Evolutionary conservation across 768 basidiomycete genomes (phyloP), one percentile per base, ranked within the genome.

Genomic region (Leccinellum albellum): DNA sequence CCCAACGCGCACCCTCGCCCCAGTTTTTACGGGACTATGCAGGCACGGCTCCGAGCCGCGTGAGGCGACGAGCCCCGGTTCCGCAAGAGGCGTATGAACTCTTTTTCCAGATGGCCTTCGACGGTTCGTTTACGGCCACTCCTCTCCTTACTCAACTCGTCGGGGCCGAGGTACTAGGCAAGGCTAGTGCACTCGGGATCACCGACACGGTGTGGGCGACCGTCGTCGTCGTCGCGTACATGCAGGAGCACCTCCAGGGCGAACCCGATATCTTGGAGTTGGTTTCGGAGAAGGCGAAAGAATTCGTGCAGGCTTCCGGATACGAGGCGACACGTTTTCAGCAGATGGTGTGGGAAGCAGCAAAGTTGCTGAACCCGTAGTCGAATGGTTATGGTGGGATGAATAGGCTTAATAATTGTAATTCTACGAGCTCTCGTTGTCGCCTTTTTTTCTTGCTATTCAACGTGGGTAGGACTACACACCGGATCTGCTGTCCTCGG

Each of bases 131-230:
- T 65, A n/a, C 61, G 8, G 56, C 69, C 1, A 61, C 70, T 31
- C 61, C 73, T 3, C 40, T 62, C 1, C 66, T 82, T 7, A 60
- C 60, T 0, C 50, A 10, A 14, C 64, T 84, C 33, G 70, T 82
- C 5, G 80, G 80, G 7, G 52, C 64, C 0, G 58, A 55, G 0
- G 70, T 73, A 1, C 49, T 78, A 4, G 57, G 64, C 9, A 74
- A 77, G 58, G 71, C 66, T 1, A 63, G 54, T 15, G 70, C 66
- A 5, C 49, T 67, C 17, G 62, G 64, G n/a, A 65, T 73, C 7
- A 76, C 77, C 46, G 64, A 53, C 21, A 68, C 51, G 10, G 58
- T 78, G 9, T 85, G 83, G 83, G 74, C 78, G 29, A 84, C 82
- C 3, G 74, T 74, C 5, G 66, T 83, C n/a, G 75, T 73, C 8